Percentiles rank a stretch among this genome's conserved stretches.
phyloP scores from a whole-genome alignment of 176 grass and related monocot species.

The Thalia dealbata region DNA sequence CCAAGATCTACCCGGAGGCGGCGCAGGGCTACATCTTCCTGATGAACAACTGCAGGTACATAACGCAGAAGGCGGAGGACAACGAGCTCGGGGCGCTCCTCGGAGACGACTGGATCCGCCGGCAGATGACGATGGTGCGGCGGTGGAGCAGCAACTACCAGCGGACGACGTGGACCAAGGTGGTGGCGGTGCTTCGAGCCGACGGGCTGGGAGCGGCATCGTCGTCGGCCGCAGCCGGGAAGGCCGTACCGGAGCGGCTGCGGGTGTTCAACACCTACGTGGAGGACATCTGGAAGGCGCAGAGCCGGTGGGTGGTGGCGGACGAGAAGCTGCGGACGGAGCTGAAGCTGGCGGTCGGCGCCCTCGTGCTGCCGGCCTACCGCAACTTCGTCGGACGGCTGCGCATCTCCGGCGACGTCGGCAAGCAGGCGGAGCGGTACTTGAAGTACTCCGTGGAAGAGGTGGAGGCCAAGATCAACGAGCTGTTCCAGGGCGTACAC shows the following conservation, averaged over 20 bases:
- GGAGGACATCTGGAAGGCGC: constrained; percentile 58
- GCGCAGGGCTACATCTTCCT: constrained; percentile 77
- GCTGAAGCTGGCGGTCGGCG: constrained; percentile 36
- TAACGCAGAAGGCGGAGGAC: constrained; percentile 79
- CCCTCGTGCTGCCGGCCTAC: constrained; percentile 59
- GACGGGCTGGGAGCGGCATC: constrained; percentile 38
- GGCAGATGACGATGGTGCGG: constrained; percentile 60
- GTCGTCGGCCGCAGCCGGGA: not conserved
- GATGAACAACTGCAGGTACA: constrained; percentile 87
- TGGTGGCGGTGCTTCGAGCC: constrained; percentile 50
- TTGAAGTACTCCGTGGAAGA: constrained; percentile 69
- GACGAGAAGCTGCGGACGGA: constrained; percentile 59
- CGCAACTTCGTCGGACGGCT: constrained; percentile 42
- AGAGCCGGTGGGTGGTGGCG: constrained; percentile 49
- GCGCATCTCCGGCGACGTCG: constrained; percentile 35
- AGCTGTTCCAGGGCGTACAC: constrained; percentile 50
- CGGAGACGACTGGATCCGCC: constrained; percentile 90
- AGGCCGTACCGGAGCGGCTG: constrained; percentile 55
- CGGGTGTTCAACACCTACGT: constrained; percentile 64
- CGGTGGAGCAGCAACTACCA: constrained; percentile 75
- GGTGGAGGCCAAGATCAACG: constrained; percentile 50
- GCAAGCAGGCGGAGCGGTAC: constrained; percentile 32
- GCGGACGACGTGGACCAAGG: constrained; percentile 66
- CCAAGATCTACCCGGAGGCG: constrained; percentile 65
- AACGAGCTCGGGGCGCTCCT: constrained; percentile 73